Evolutionary conservation across 352 stramenopile species (phyloP), one percentile per base, ranked within the genome.

Genomic region (Plasmopara halstedii): DNA sequence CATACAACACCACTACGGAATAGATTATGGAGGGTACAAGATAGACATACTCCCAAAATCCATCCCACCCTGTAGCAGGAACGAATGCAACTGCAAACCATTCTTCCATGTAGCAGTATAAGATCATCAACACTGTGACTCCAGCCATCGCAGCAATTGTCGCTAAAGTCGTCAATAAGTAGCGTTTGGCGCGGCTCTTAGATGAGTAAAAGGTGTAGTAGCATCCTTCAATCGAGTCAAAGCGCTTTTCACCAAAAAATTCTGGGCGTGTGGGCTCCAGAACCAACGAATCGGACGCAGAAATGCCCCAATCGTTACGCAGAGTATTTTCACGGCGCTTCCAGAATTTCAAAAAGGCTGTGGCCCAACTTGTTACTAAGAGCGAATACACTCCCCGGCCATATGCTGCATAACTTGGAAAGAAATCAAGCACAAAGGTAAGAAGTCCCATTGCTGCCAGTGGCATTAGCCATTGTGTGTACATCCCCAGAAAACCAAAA

Each of bases 401-500:
- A 49, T 90, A 88, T 0, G 77, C 64, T 29, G 71, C 65, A 40
- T 56, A 82, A 13, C 53, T 53, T 11, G 68, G 70, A 18, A 67
- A 62, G 17, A 82, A 67, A 50, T 95, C 80, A 45, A 88, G 42
- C 8, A 97, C 59, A 50, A 97, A 94, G 17, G 97, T 87, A 14
- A 96, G 19, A 25, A 89, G 40, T 3, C 95, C 95, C 22, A 97
- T 51, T 7, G 87, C 53, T 21, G 88, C 85, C 10, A 96, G 83
- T 10, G 86, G 82, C 5, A 98, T 58, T 6, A 99, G 72, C 76
- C 95, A 97, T 42, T 84, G 79, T 17, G 93, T 96, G 62, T 96
- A 97, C 72, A 96, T 95, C 27, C 96, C 89, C 4, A 99, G 62
- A 62, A 97, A 99, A 7, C 92, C 88, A 70, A 99, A 99, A 70